These are phyloP conservation scores for Rhizopogon salebrosus DNA, from an alignment of 768 basidiomycete species.

Conservation along the genomic window DNA sequence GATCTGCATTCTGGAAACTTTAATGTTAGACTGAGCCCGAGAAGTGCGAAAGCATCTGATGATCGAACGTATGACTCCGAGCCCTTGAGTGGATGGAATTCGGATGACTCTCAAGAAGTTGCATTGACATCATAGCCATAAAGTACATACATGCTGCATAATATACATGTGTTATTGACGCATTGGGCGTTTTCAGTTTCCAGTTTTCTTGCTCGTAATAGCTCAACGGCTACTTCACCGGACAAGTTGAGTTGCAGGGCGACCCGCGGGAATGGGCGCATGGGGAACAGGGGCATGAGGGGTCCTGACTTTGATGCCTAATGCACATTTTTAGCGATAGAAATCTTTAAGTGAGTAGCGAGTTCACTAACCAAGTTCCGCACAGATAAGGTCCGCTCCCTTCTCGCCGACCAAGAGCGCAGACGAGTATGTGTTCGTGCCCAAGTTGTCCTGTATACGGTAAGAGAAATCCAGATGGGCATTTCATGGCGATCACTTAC, in stretches of 20 bases:
- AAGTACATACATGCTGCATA: neutral
- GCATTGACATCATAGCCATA: neutral
- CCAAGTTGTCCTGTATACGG: constrained; percentile 53
- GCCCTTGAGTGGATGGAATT: too few relatives aligned
- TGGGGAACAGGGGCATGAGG: constrained; percentile 70
- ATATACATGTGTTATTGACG: neutral
- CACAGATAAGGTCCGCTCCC: constrained; percentile 53
- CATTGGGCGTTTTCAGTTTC: neutral
- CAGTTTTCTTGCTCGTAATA: neutral
- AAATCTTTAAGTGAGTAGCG: neutral
- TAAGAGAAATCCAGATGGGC: neutral
- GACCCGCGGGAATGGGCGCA: constrained; percentile 52
- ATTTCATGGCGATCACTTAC: constrained; percentile 30
- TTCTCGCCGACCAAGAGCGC: constrained; percentile 69
- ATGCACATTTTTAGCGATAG: constrained; percentile 5
- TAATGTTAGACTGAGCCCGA: neutral
- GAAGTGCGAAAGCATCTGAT: too few relatives aligned
- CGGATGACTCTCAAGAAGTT: neutral
- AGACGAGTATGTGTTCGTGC: constrained; percentile 70
- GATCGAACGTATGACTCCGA: too few relatives aligned
- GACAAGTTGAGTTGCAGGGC: constrained; percentile 40
- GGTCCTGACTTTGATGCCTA: constrained; percentile 55
- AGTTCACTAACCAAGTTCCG: constrained; percentile 50
- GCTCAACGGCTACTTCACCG: constrained; percentile 5
- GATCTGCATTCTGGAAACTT: neutral